Percentiles rank a stretch among this genome's conserved stretches.
phyloP scores from a whole-genome alignment of 306 rosid genomes.

The Malus sieversii region DNA sequence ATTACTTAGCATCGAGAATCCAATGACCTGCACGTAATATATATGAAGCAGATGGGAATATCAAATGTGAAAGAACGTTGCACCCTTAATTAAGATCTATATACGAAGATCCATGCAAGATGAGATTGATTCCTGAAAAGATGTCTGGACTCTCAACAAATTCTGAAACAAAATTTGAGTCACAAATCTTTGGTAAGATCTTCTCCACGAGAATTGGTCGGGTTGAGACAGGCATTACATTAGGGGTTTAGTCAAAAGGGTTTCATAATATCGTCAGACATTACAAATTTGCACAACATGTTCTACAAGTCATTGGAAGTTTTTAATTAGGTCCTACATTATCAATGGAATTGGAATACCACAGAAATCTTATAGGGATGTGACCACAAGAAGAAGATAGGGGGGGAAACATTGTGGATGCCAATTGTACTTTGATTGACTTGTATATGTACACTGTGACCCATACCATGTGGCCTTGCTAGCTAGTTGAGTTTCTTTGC shows the following conservation, averaged over 20 bases:
- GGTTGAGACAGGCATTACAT: conserved; percentile 12
- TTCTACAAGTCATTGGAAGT: not conserved
- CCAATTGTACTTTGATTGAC: conserved; percentile 19
- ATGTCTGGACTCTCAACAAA: conserved; percentile 28
- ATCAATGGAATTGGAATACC: conserved; percentile 4
- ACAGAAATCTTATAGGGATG: conserved; percentile 3
- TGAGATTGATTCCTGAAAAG: conserved; percentile 37
- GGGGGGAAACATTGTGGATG: conserved; percentile 17
- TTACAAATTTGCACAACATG: not conserved
- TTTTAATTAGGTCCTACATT: not conserved
- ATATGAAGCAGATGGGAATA: not conserved
- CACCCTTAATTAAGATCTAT: conserved; percentile 3
- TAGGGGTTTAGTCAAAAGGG: not conserved
- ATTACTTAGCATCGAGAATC: conserved; percentile 28
- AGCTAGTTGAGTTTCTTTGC: conserved; percentile 18
- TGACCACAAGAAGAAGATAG: conserved; percentile 22
- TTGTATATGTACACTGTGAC: conserved; percentile 22
- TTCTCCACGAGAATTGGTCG: conserved; percentile 28
- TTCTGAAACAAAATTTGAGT: conserved; percentile 12
- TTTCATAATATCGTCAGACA: not conserved
- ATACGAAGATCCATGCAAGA: conserved; percentile 14
- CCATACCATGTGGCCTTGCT: conserved; percentile 38
- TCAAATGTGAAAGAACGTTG: conserved; percentile 2
- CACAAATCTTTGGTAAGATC: conserved; percentile 33
- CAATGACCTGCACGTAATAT: conserved; percentile 15